A percentile compares a stretch with the other conserved stretches of the same genome.
Evolutionary conservation across 2,329 filamentous ascomycete genomes (phyloP).

Genomic region (Tolypocladium inflatum): DNA sequence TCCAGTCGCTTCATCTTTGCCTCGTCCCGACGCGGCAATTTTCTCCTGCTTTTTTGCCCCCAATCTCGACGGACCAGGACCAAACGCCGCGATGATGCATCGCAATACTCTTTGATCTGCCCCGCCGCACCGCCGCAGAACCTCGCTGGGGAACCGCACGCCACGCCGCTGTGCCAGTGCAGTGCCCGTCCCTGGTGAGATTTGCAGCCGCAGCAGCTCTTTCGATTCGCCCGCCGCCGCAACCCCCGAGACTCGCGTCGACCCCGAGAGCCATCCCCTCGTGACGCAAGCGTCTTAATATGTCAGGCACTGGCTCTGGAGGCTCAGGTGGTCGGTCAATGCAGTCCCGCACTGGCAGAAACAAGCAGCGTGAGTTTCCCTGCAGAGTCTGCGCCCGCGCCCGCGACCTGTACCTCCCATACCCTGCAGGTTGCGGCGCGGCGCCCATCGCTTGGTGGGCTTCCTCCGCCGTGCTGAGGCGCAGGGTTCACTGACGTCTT

Average conservation of each 20-base stretch:
- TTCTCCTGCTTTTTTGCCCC: not conserved
- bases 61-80: slow-evolving; percentile 4
- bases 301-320: slow-evolving; percentile 26
- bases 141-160: not conserved
- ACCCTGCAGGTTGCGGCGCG: not conserved
- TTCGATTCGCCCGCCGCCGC: not conserved
- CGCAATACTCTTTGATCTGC: slow-evolving; percentile 8
- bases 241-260: not conserved
- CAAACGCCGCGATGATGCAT: slow-evolving; percentile 7
- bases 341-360: slow-evolving; percentile 68
- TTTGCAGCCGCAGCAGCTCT: not conserved
- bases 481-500: slow-evolving; percentile 6
- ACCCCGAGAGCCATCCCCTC: not conserved
- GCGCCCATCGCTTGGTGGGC: not conserved
- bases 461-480: not conserved
- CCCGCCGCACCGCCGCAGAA: slow-evolving; percentile 5
- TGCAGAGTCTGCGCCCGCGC: not conserved
- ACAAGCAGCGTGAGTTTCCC: slow-evolving; percentile 65
- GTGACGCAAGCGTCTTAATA: slow-evolving; percentile 8
- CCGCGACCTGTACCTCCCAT: not conserved
- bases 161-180: not conserved
- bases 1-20: slow-evolving; percentile 1
- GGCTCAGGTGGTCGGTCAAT: slow-evolving; percentile 41
- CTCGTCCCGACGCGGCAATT: not conserved
- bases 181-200: slow-evolving; percentile 4